Evolutionary conservation across 345 rosid species (phyloP).

Genomic region (Citrus sinensis): DNA sequence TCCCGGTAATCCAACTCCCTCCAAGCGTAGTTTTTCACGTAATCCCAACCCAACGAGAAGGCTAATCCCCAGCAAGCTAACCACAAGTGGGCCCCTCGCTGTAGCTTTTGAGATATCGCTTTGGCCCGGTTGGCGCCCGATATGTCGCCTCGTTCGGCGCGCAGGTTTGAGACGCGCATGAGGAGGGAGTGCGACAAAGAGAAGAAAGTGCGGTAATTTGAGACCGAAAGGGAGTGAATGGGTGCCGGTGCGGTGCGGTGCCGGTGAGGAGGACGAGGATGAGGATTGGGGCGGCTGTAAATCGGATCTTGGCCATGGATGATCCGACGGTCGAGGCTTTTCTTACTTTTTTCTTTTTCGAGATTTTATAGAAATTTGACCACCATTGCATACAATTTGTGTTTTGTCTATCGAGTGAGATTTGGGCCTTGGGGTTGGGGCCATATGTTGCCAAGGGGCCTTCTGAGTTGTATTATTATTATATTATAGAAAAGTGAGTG

Average conservation of each 20-base stretch:
- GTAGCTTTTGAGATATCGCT: conserved; percentile 45
- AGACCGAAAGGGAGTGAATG: conserved; percentile 28
- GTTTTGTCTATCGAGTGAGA: too few relatives aligned
- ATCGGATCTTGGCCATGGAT: conserved; percentile 32
- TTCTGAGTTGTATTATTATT: too few relatives aligned
- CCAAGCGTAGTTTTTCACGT: conserved; percentile 70
- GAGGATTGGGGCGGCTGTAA: conserved; percentile 19
- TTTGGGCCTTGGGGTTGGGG: too few relatives aligned
- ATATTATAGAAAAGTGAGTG: not conserved
- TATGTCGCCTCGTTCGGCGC: conserved; percentile 63
- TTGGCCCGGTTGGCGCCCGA: conserved; percentile 56
- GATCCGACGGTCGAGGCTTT: not conserved
- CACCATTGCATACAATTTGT: too few relatives aligned
- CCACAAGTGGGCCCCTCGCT: conserved; percentile 47
- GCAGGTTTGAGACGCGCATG: conserved; percentile 70
- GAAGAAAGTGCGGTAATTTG: conserved; percentile 42
- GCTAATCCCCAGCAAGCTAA: conserved; percentile 27
- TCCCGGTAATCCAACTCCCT: conserved; percentile 52
- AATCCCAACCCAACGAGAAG: conserved; percentile 80
- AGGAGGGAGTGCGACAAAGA: conserved; percentile 70
- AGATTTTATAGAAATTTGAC: not conserved
- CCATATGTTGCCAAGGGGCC: too few relatives aligned
- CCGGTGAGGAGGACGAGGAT: conserved; percentile 27
- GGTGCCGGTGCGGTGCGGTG: conserved; percentile 27
- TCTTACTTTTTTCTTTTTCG: not conserved